These are phyloP conservation scores for Neohortaea acidophila DNA, from an alignment of 495 filamentous ascomycete species.

Conservation along the genomic window DNA sequence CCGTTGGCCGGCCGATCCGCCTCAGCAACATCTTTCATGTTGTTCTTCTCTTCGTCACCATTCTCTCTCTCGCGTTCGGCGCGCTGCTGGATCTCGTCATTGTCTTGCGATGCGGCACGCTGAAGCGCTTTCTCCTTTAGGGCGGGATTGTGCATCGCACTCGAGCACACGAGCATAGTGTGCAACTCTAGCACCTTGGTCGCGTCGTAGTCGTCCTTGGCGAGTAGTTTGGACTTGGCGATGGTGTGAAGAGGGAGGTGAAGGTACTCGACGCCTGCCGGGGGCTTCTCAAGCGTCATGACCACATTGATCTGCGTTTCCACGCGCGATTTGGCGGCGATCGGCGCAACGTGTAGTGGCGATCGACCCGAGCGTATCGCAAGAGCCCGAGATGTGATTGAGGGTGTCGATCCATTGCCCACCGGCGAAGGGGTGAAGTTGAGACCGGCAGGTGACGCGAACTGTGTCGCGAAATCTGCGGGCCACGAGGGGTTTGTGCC, in stretches of 20 bases:
- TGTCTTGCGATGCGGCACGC: conserved; percentile 37
- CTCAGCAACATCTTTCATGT: conserved; percentile 25
- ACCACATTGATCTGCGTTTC: conserved; percentile 85
- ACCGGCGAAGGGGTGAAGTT: conserved; percentile 16
- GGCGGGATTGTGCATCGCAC: conserved; percentile 67
- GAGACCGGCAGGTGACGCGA: conserved; percentile 7
- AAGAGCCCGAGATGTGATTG: neutral
- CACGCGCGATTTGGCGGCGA: conserved; percentile 70
- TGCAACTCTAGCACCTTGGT: conserved; percentile 67
- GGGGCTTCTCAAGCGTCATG: conserved; percentile 57
- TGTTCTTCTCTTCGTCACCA: conserved; percentile 18
- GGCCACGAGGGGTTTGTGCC: conserved; percentile 12
- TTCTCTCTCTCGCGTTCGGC: conserved; percentile 20
- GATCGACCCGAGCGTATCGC: conserved; percentile 28
- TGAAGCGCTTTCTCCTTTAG: conserved; percentile 47
- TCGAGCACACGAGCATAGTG: conserved; percentile 73
- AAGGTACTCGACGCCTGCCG: conserved; percentile 55
- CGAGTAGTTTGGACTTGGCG: conserved; percentile 74
- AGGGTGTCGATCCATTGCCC: conserved; percentile 5
- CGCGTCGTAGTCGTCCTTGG: conserved; percentile 43
- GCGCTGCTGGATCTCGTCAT: conserved; percentile 26
- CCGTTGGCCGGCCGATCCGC: conserved; percentile 64
- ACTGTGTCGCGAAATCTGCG: conserved; percentile 10
- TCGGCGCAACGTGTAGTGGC: conserved; percentile 38
- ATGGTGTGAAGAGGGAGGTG: conserved; percentile 81